A percentile compares a stretch with the other conserved stretches of the same genome.
These are phyloP conservation scores for Herpotrichia juniperi DNA, from an alignment of 2,329 filamentous ascomycete species.

Conservation along the genomic window DNA sequence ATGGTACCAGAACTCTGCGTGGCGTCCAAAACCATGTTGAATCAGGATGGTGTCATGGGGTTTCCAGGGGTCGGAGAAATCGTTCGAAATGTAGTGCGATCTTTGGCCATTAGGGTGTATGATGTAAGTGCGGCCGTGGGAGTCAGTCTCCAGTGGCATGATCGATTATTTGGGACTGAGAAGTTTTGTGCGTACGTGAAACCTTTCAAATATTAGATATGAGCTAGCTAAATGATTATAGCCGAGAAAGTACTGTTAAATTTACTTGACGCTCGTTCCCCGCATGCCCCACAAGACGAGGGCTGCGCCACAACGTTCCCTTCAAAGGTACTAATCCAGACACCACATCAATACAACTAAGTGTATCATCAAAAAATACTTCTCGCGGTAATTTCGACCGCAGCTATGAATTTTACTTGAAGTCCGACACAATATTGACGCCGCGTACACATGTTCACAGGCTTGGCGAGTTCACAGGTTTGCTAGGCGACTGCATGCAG, in stretches of 20 bases:
- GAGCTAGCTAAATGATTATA: background rate
- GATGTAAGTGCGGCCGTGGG: constrained; percentile 31
- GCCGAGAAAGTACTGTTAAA: background rate
- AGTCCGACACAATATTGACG: no score
- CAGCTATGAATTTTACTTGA: no score
- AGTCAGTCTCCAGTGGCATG: constrained; percentile 30
- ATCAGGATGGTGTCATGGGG: constrained; percentile 42
- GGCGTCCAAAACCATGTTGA: constrained; percentile 45
- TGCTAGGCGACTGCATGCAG: no score
- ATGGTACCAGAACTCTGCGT: constrained; percentile 44
- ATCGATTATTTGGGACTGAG: background rate
- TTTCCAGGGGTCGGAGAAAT: constrained; percentile 41
- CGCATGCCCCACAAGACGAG: constrained; percentile 1
- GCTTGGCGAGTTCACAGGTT: no score
- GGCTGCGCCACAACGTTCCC: background rate
- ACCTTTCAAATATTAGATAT: background rate
- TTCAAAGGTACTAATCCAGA: no score
- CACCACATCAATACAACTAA: no score
- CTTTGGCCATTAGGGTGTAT: constrained; percentile 35
- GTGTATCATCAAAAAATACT: no score
- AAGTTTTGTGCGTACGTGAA: background rate
- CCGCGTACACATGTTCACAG: no score
- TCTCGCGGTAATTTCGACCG: no score
- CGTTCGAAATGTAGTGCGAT: constrained; percentile 36
- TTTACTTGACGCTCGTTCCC: background rate